Conservation (phyloP, 2,329 filamentous ascomycete genomes). For the Pseudogymnoascus destructans region DNA sequence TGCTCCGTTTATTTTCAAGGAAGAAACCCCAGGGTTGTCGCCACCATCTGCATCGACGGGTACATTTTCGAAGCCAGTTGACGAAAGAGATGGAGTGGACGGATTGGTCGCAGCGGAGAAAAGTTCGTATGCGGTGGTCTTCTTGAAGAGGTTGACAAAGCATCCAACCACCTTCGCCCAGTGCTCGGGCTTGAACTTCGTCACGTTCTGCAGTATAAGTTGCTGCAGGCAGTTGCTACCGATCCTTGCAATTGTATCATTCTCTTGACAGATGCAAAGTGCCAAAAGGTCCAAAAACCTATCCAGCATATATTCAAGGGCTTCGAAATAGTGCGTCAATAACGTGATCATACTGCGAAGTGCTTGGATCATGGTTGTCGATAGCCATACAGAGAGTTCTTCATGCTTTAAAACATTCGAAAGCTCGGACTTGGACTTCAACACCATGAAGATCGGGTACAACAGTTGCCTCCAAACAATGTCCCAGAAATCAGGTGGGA, state of each 20-base stretch:
- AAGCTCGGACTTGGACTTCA: conserved; percentile 94
- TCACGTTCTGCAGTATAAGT: conserved; percentile 89
- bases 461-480: conserved; percentile 93
- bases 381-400: conserved; percentile 95
- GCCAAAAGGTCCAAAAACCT: conserved; percentile 90
- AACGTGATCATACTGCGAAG: conserved; percentile 96
- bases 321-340: conserved; percentile 96
- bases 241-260: conserved; percentile 94
- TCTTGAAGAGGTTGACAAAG: conserved; percentile 90
- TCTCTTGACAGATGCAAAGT: conserved; percentile 96
- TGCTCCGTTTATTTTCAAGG: conserved; percentile 47
- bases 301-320: conserved; percentile 94
- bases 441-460: conserved; percentile 95
- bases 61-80: conserved; percentile 41
- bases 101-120: conserved; percentile 66
- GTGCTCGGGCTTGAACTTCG: conserved; percentile 74
- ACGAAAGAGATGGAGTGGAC: conserved; percentile 34
- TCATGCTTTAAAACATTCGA: conserved; percentile 90
- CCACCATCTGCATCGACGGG: conserved; percentile 15
- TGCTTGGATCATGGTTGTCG: conserved; percentile 98
- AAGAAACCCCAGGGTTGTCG: conserved; percentile 28
- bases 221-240: conserved; percentile 97
- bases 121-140: conserved; percentile 86
- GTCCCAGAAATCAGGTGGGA: conserved; percentile 94
- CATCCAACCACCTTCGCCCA: conserved; percentile 92